Percentiles rank a stretch among this genome's conserved stretches.
Evolutionary conservation across 371 early-diverging fungal species (phyloP).

Genomic region (Zychaea mexicana): DNA sequence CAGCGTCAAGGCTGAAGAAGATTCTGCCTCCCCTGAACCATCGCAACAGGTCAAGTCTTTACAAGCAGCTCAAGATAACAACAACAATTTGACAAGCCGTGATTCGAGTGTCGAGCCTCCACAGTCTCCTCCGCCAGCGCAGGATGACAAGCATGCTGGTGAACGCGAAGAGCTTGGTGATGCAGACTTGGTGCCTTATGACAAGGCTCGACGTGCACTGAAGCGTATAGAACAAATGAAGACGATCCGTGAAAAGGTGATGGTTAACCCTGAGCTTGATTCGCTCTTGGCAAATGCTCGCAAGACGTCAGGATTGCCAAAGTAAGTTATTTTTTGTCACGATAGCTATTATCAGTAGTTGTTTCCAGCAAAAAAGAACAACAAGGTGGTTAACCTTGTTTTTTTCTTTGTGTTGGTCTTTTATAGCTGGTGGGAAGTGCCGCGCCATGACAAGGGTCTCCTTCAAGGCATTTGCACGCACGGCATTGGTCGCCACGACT

Average conservation of each 20-base stretch:
- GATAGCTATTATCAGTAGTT: neutral
- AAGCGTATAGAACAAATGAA: conserved; percentile 78
- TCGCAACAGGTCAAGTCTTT: neutral
- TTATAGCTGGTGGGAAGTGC: conserved; percentile 72
- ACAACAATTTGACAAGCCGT: conserved; percentile 34
- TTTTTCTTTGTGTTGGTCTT: neutral
- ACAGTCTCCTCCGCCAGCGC: conserved; percentile 1
- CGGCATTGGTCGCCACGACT: conserved; percentile 72
- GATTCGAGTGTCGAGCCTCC: conserved; percentile 47
- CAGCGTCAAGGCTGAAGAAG: neutral
- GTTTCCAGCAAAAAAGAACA: neutral
- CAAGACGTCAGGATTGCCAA: conserved; percentile 51
- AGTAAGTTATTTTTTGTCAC: conserved; percentile 23
- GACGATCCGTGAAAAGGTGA: conserved; percentile 64
- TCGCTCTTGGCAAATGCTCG: conserved; percentile 34
- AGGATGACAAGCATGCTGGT: conserved; percentile 14
- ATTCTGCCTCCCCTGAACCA: neutral
- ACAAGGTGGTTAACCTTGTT: neutral
- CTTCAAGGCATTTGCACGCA: conserved; percentile 71
- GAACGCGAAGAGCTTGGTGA: conserved; percentile 42
- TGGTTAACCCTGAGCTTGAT: conserved; percentile 59
- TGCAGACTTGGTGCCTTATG: conserved; percentile 59
- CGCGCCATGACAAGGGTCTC: conserved; percentile 70
- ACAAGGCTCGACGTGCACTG: conserved; percentile 72
- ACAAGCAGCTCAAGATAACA: neutral